Base-by-base conservation (phyloP, 2,329 filamentous ascomycete genomes). In the Colletotrichum caudatum region DNA sequence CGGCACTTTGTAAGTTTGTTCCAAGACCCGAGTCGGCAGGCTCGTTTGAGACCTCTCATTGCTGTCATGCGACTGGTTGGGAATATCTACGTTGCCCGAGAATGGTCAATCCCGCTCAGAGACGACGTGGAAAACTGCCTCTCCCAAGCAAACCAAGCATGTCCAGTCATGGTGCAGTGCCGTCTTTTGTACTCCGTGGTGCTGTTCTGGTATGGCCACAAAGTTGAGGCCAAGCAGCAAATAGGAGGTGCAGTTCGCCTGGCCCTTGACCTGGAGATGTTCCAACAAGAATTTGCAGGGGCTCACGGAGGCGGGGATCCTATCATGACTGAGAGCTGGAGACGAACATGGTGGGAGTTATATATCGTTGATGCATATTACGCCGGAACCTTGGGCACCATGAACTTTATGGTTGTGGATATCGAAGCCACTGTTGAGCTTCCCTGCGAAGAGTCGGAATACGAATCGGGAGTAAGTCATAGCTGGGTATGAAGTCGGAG, bases 261-360 rank as follows among this genome's bases (percentile, higher is more conserved):
- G 44, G 90, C 90, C 0, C 80, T 92, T 2, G 84, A 89, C 7
- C 78, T 93, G 2, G 87, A 88, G 1, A 86, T 93, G 83, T 85
- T 92, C 68, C 84, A 82, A 1, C 79, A 82, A 26, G 83, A 85
- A 0, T 93, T 88, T 75, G 86, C 90, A 1, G 71, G 80, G 1
- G 74, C 79, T 1, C 79, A 87, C 64, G 85, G 86, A 7, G 78
- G 81, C 9, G 83, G 84, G 1, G 84, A 90, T 67, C 78, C 84
- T 0, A 75, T 81, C 0, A 59, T 83, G 26, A 85, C 87, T 50
- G 91, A 94, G 76, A 88, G 86, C 73, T 86, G 90, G 83, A 86
- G 91, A 61, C 84, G 92, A 53, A 93, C 91, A 1, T 94, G 91
- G 91, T 94, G 92, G 92, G 88, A 89, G 76, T 77, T 93, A 50